phyloP scores from a whole-genome alignment of 345 rosid genomes.

The Isatis tinctoria region DNA sequence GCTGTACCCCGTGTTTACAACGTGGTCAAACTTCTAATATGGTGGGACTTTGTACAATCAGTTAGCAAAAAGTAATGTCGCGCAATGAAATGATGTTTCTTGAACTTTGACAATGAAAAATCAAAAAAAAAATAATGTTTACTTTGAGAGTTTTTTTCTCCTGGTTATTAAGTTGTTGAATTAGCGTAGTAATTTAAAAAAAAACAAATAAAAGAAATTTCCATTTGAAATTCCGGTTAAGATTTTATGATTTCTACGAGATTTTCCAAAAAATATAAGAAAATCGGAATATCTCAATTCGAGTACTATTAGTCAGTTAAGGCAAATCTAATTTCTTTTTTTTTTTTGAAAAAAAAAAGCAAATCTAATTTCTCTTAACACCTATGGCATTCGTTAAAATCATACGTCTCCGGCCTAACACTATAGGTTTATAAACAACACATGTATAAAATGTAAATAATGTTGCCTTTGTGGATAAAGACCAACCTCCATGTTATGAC shows the following conservation, averaged over 20 bases:
- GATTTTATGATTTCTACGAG: no score
- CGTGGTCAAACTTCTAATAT: background rate
- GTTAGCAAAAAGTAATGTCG: background rate
- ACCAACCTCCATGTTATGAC: constrained; percentile 1
- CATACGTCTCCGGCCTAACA: background rate
- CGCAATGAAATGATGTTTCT: background rate
- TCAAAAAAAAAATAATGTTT: no score
- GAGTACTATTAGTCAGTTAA: background rate
- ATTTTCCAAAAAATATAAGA: no score
- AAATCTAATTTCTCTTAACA: background rate
- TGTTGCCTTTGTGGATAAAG: background rate
- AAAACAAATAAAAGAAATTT: background rate
- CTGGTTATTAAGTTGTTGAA: background rate
- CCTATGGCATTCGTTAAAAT: background rate
- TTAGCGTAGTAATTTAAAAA: background rate
- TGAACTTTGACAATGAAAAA: no score
- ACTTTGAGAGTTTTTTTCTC: background rate
- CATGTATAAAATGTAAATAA: constrained; percentile 13
- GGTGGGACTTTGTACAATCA: background rate
- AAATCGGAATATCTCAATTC: background rate
- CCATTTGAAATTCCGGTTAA: background rate
- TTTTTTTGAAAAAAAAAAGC: no score
- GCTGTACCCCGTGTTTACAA: no score
- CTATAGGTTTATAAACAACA: background rate
- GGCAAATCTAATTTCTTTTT: background rate